These are phyloP conservation scores for Aureobasidium subglaciale DNA, from an alignment of 2,329 filamentous ascomycete genomes.

Conservation along the genomic window DNA sequence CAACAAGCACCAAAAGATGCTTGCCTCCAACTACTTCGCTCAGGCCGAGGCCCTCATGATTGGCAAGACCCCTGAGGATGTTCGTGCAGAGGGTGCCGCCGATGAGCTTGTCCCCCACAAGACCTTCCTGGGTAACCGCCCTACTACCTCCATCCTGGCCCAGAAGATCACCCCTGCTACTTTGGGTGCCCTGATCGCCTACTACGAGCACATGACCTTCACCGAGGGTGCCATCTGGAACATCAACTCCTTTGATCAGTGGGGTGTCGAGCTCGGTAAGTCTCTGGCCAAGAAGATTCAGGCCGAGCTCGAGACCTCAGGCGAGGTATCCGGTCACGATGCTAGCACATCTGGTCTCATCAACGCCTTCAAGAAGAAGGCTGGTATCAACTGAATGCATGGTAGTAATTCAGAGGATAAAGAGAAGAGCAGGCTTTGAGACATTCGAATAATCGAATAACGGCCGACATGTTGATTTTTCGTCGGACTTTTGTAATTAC, in stretches of 20 bases:
- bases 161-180: conserved; percentile 91
- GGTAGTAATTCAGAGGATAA: neutral
- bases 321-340: conserved; percentile 69
- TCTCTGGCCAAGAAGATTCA: conserved; percentile 67
- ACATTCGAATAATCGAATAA: neutral
- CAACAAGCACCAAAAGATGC: conserved; percentile 95
- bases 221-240: conserved; percentile 98
- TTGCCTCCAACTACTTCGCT: conserved; percentile 86
- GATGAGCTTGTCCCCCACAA: conserved; percentile 89
- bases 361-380: conserved; percentile 81
- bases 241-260: conserved; percentile 99
- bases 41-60: conserved; percentile 88
- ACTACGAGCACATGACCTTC: conserved; percentile 98
- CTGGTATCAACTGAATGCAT: conserved; percentile 32
- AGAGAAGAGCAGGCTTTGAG: conserved; percentile 11
- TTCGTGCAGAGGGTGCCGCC: conserved; percentile 66
- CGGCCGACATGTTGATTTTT: neutral
- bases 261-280: conserved; percentile 98
- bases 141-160: conserved; percentile 89
- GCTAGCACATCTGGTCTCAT: conserved; percentile 82
- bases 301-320: conserved; percentile 73
- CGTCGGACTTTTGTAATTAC: conserved; percentile 6
- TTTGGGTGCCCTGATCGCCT: conserved; percentile 90
- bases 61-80: conserved; percentile 74
- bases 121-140: conserved; percentile 96